Evolutionary conservation across 2,329 filamentous ascomycete genomes (phyloP).

Genomic region (Trichoderma pleuroti): DNA sequence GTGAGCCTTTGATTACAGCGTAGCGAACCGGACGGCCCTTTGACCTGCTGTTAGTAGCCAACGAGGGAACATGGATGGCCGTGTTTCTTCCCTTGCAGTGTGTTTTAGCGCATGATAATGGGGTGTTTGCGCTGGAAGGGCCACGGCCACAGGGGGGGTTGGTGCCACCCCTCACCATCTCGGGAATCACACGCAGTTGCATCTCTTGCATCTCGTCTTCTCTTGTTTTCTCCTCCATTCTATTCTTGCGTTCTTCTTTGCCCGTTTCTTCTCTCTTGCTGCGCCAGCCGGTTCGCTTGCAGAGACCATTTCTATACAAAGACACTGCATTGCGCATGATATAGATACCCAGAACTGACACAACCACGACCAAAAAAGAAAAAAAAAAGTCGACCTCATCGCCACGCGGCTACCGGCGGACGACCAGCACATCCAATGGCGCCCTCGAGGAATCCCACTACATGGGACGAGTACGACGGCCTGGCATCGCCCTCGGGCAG

Average conservation of each 20-base stretch:
- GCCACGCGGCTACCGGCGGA: not conserved
- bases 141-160: not conserved
- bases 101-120: conserved; percentile 11
- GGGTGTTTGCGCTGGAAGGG: not conserved
- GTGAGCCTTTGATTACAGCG: not conserved
- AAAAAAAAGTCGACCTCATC: not conserved
- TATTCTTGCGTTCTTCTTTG: not conserved
- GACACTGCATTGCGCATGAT: not conserved
- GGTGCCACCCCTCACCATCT: conserved; percentile 14
- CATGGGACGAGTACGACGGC: conserved; percentile 47
- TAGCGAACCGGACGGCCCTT: not conserved
- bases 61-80: not conserved
- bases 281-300: not conserved
- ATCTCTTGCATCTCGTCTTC: not conserved
- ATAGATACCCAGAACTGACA: not conserved
- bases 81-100: not conserved
- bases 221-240: not conserved
- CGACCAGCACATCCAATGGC: conserved; percentile 29
- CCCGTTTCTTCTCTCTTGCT: not conserved
- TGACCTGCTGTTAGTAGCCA: not conserved
- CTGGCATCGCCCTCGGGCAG: conserved; percentile 42
- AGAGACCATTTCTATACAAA: not conserved
- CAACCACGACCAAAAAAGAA: no score
- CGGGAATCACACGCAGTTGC: not conserved
- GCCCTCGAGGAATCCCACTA: conserved; percentile 37